These are phyloP conservation scores for Haematococcus lacustris DNA, from an alignment of 139 green algal species.

Conservation along the genomic window DNA sequence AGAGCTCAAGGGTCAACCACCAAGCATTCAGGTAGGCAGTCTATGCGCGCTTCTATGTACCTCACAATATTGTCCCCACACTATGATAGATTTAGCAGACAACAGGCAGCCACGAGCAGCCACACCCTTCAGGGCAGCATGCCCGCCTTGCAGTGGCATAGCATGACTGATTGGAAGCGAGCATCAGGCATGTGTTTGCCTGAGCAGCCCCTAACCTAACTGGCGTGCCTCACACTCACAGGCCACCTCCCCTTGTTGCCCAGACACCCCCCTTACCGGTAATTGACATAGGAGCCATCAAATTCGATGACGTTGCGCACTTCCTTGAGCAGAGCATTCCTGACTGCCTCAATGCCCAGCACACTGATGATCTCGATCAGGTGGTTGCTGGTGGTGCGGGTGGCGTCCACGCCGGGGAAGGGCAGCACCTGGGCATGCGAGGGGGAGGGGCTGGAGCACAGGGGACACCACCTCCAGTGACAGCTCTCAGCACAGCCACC, in stretches of 20 bases:
- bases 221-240: no score
- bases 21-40: no score
- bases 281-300: slow-evolving; percentile 93
- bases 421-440: slow-evolving; percentile 85
- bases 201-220: no score
- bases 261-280: slow-evolving; percentile 47
- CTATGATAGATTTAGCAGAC: no score
- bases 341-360: slow-evolving; percentile 92
- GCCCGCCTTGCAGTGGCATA: no score
- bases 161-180: no score
- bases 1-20: no score
- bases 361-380: slow-evolving; percentile 88
- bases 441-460: background rate
- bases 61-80: no score
- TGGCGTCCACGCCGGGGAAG: slow-evolving; percentile 82
- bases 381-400: slow-evolving; percentile 84
- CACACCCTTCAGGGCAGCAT: no score
- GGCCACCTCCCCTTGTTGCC: no score
- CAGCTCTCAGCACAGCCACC: background rate
- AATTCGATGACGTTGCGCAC: slow-evolving; percentile 97
- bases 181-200: background rate
- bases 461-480: background rate
- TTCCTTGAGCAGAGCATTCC: slow-evolving; percentile 87
- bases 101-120: no score
- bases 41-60: no score